Base-by-base conservation (phyloP, 768 basidiomycete species). In the Lyophyllum shimeji region DNA sequence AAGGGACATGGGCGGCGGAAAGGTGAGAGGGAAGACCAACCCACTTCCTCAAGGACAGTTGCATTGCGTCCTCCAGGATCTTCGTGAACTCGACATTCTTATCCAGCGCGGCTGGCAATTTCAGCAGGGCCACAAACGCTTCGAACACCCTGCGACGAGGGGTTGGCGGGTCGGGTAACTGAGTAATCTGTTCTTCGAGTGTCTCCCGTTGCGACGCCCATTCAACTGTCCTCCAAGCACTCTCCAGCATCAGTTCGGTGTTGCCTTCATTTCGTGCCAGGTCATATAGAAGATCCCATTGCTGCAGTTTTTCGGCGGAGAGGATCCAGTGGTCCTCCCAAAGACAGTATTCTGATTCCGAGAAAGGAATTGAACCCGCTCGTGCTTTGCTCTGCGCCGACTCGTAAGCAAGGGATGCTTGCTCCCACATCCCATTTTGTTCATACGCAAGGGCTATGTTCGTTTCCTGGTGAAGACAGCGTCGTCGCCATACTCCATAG, bases 251-350 rank as follows among this genome's bases (percentile, higher is more conserved):
- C 40, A 99, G 75, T 65, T 99, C 97, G 55, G 93, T 85, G 65
- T 98, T 97, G 24, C 84, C 85, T 70, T 98, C 96, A 53, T 78
- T 84, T 61, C 86, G 86, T 1, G 93, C 94, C 18, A 99, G 82
- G 50, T 99, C 97, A 59, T 90, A 84, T 3, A 99, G 80, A 20
- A 90, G 83, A 56, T 99, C 97, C 97, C 97, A 99, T 59, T 97
- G 91, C 67, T 98, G 97, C 17, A 99, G 77, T 71, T 99, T 99
- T 74, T 96, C 93, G 0, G 94, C 89, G 1, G 95, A 82, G 7
- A 95, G 75, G 56, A 99, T 90, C 96, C 97, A 99, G 69, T 99
- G 97, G 68, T 99, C 97, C 65, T 99, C 97, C 97, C 97, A 99
- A 18, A 99, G 76, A 64, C 91, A 94, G 69, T 95, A 98, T 69